Conservation (phyloP, 2,329 filamentous ascomycete species). For the Huntiella savannae region DNA sequence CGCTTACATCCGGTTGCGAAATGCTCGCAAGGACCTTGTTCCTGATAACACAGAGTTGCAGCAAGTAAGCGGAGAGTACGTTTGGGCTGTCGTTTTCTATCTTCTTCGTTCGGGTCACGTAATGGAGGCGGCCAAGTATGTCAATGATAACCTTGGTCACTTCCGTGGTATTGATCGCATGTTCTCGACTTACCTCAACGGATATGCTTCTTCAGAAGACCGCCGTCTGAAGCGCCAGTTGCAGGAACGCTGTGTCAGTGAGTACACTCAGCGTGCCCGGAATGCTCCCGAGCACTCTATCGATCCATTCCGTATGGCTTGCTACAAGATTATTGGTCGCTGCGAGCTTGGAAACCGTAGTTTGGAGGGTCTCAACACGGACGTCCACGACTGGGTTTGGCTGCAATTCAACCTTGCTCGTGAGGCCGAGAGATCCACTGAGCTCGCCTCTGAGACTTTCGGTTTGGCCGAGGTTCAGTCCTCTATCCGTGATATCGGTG, state of each 20-base stretch:
- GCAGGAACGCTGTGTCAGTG: conserved; percentile 72
- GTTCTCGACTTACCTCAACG: conserved; percentile 72
- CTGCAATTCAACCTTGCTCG: conserved; percentile 51
- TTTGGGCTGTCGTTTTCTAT: conserved; percentile 90
- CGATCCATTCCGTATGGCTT: conserved; percentile 90
- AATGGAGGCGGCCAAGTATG: conserved; percentile 69
- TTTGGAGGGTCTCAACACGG: conserved; percentile 41
- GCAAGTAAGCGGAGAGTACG: conserved; percentile 60
- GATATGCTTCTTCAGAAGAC: conserved; percentile 60
- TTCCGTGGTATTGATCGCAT: conserved; percentile 84
- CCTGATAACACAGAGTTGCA: conserved; percentile 67
- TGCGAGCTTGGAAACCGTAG: conserved; percentile 47
- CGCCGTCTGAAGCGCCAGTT: conserved; percentile 59
- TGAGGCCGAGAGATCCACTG: conserved; percentile 42
- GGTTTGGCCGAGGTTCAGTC: conserved; percentile 50
- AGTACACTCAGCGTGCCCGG: conserved; percentile 69
- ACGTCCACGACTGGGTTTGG: conserved; percentile 55
- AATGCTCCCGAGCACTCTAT: conserved; percentile 73
- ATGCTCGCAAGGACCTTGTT: conserved; percentile 64
- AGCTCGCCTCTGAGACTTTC: conserved; percentile 47
- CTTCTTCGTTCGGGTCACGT: conserved; percentile 71
- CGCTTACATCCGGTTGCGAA: conserved; percentile 71
- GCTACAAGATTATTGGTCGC: conserved; percentile 90
- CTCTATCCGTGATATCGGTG: conserved; percentile 73
- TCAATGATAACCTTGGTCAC: conserved; percentile 56